A percentile compares a stretch with the other conserved stretches of the same genome.
Conservation (phyloP, 805 yeast genomes). For the Ogataea henricii region DNA sequence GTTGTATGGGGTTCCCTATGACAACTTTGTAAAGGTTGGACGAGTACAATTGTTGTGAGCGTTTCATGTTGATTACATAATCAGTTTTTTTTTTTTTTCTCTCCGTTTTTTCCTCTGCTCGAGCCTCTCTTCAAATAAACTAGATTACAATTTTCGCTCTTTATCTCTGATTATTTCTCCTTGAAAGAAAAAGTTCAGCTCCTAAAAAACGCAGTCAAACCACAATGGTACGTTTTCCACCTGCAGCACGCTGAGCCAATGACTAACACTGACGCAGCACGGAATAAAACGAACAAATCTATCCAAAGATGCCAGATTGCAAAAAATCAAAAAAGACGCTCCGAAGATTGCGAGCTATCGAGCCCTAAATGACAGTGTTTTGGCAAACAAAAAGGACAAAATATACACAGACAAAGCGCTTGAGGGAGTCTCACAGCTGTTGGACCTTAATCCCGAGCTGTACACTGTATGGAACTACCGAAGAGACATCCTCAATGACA, state of each 20-base stretch:
- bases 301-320: slow-evolving; percentile 54
- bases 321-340: slow-evolving; percentile 59
- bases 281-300: slow-evolving; percentile 64
- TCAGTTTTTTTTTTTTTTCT: too few species aligned
- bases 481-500: slow-evolving; percentile 60
- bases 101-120: too few species aligned
- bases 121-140: too few species aligned
- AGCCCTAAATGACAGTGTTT: slow-evolving; percentile 43
- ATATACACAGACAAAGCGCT: slow-evolving; percentile 44
- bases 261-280: slow-evolving; percentile 46
- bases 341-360: slow-evolving; percentile 59
- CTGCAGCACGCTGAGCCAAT: not conserved
- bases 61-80: too few species aligned
- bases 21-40: too few species aligned
- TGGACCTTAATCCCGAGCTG: slow-evolving; percentile 78
- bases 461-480: slow-evolving; percentile 91
- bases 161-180: too few species aligned
- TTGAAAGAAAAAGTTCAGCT: too few species aligned
- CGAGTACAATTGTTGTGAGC: too few species aligned
- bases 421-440: slow-evolving; percentile 54
- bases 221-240: not conserved
- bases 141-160: too few species aligned
- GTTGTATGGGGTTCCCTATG: too few species aligned
- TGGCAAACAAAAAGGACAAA: slow-evolving; percentile 36
- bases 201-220: not conserved